Evolutionary conservation across 352 stramenopile genomes (phyloP).

Genomic region (Pelagophyceae sp.): DNA sequence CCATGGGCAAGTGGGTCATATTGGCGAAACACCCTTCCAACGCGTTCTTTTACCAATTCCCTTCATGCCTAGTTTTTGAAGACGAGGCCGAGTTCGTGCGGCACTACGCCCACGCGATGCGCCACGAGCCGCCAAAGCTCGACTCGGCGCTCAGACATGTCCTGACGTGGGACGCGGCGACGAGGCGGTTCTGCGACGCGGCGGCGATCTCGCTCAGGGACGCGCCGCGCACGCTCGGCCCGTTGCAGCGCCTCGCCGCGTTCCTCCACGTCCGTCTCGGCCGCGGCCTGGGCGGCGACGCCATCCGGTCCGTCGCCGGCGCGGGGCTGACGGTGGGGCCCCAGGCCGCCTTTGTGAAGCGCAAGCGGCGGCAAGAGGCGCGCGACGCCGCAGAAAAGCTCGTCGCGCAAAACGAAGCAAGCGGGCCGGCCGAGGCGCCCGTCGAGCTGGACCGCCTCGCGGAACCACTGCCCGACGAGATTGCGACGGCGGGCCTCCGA

Average conservation of each 20-base stretch:
- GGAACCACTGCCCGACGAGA: neutral
- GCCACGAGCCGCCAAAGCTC: slow-evolving; percentile 49
- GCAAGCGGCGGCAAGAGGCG: neutral
- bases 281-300: neutral
- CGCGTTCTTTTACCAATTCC: slow-evolving; percentile 68
- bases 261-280: neutral
- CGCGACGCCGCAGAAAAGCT: neutral
- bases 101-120: slow-evolving; percentile 51
- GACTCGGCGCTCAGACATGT: slow-evolving; percentile 38
- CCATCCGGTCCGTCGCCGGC: slow-evolving; percentile 3
- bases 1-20: slow-evolving; percentile 70
- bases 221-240: neutral
- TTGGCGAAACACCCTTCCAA: slow-evolving; percentile 64
- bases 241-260: neutral
- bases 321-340: neutral
- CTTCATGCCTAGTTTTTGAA: slow-evolving; percentile 58
- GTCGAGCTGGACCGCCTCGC: neutral
- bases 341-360: neutral
- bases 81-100: slow-evolving; percentile 50
- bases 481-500: too few species aligned
- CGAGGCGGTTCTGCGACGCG: slow-evolving; percentile 47
- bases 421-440: neutral
- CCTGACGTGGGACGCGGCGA: slow-evolving; percentile 65
- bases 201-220: slow-evolving; percentile 31
- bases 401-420: neutral